Percentiles rank a stretch among this genome's conserved stretches.
These are phyloP conservation scores for Arthrinium phaeospermum DNA, from an alignment of 2,329 filamentous ascomycete species.

Conservation along the genomic window DNA sequence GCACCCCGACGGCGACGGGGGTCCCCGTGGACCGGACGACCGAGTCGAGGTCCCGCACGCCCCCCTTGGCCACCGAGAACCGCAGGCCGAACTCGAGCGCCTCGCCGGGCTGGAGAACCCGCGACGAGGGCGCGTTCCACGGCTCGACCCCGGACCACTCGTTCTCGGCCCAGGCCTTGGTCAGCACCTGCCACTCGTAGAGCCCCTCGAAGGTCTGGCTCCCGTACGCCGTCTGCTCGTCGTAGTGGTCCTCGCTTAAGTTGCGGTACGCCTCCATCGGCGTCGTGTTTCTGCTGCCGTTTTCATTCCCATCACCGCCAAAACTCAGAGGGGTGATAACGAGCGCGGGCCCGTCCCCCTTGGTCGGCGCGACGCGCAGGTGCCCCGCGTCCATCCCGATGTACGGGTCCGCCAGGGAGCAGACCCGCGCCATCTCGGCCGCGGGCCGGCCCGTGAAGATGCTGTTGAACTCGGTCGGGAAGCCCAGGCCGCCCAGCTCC, in stretches of 20 bases:
- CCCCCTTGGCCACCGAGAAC: constrained; percentile 52
- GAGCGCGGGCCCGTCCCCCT: constrained; percentile 57
- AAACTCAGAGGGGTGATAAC: constrained; percentile 57
- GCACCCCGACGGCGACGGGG: constrained; percentile 58
- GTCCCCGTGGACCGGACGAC: constrained; percentile 48
- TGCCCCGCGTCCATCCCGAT: constrained; percentile 65
- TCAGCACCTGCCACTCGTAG: constrained; percentile 65
- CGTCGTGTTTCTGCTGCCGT: constrained; percentile 37
- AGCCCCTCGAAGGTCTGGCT: constrained; percentile 65
- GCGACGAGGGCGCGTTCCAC: constrained; percentile 61
- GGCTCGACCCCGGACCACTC: constrained; percentile 58
- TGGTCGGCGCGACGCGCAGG: constrained; percentile 57
- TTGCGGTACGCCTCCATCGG: constrained; percentile 62
- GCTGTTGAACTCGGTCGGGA: constrained; percentile 67
- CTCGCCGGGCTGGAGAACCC: constrained; percentile 49
- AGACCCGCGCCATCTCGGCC: constrained; percentile 53
- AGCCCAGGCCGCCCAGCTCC: constrained; percentile 62
- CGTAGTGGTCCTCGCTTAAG: constrained; percentile 48
- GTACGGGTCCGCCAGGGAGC: constrained; percentile 63
- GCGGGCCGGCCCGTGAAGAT: constrained; percentile 61
- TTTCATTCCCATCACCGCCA: constrained; percentile 29
- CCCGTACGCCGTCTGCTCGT: constrained; percentile 48
- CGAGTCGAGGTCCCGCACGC: constrained; percentile 54
- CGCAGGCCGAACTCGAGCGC: constrained; percentile 54
- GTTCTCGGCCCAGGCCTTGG: constrained; percentile 58